Evolutionary conservation across 2,329 filamentous ascomycete genomes (phyloP).

Genomic region (Fusarium pininemorale): DNA sequence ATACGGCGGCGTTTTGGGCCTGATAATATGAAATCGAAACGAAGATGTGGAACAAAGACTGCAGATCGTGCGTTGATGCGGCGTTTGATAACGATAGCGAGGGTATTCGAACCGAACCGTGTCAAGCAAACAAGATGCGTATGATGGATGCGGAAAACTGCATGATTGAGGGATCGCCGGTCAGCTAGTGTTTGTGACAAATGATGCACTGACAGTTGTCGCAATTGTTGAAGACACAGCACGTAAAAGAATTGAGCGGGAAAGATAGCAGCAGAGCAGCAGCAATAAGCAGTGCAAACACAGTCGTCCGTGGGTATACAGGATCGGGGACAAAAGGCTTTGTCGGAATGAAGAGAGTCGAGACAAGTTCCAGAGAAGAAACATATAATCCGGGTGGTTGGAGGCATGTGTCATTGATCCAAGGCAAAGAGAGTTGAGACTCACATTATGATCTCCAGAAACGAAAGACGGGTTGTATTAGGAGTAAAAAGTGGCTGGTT

Average conservation of each 20-base stretch:
- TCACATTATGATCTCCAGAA: conserved; percentile 50
- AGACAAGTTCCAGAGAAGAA: conserved; percentile 15
- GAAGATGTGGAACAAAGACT: conserved; percentile 27
- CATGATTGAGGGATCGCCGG: conserved; percentile 37
- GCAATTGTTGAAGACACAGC: conserved; percentile 9
- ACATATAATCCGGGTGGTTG: conserved; percentile 42
- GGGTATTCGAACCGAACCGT: conserved; percentile 36
- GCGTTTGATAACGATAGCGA: conserved; percentile 17
- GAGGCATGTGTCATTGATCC: conserved; percentile 42
- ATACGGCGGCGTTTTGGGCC: conserved; percentile 12
- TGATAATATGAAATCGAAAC: conserved; percentile 16
- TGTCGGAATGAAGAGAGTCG: conserved; percentile 23
- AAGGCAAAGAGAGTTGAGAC: conserved; percentile 45
- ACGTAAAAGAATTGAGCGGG: conserved; percentile 6
- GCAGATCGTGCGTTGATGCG: conserved; percentile 27
- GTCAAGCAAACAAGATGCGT: conserved; percentile 38
- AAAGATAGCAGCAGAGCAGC: conserved; percentile 3
- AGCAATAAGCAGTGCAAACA: neutral
- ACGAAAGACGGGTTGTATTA: conserved; percentile 41
- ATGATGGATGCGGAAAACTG: conserved; percentile 41
- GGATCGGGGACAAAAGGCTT: conserved; percentile 29
- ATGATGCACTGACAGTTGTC: conserved; percentile 21
- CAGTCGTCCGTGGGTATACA: conserved; percentile 4
- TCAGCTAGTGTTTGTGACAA: conserved; percentile 30
- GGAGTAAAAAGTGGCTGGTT: conserved; percentile 39